Evolutionary conservation across 805 yeast genomes (phyloP).

Genomic region (Torulaspora delbrueckii): DNA sequence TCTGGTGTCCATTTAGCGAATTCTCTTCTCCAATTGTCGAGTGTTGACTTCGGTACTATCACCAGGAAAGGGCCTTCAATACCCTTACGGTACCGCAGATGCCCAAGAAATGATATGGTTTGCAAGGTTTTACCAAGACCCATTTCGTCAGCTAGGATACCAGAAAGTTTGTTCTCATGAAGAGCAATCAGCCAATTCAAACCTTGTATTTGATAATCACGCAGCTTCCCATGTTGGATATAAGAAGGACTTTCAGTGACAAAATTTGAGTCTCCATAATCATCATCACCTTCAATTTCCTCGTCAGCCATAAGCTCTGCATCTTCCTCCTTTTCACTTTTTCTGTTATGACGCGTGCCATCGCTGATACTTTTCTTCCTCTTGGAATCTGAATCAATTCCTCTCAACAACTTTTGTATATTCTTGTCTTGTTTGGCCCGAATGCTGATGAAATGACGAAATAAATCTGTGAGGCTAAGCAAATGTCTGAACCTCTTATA

Average conservation of each 20-base stretch:
- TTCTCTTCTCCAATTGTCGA: constrained; percentile 95
- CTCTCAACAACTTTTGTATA: constrained; percentile 56
- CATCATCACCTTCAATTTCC: constrained; percentile 47
- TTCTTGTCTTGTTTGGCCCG: constrained; percentile 74
- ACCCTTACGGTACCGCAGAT: constrained; percentile 68
- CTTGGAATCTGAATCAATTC: constrained; percentile 48
- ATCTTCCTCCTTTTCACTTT: constrained; percentile 93
- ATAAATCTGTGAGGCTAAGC: constrained; percentile 75
- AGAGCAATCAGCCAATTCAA: constrained; percentile 89
- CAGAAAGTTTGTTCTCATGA: constrained; percentile 83
- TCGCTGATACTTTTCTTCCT: constrained; percentile 33
- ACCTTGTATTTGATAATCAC: constrained; percentile 94
- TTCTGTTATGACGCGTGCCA: constrained; percentile 55
- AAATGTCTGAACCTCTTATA: constrained; percentile 76
- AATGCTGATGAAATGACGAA: constrained; percentile 80
- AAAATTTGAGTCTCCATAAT: constrained; percentile 53
- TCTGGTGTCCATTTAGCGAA: constrained; percentile 96
- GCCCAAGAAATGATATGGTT: constrained; percentile 88
- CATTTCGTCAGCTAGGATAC: constrained; percentile 97
- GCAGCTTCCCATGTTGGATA: constrained; percentile 61
- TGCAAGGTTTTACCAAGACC: constrained; percentile 95
- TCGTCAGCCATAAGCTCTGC: constrained; percentile 85
- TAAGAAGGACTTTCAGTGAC: constrained; percentile 81
- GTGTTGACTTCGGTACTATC: constrained; percentile 91
- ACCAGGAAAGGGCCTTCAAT: constrained; percentile 88